These are phyloP conservation scores for Gnaphalium uliginosum DNA, from an alignment of 129 eudicot species.

Conservation along the genomic window DNA sequence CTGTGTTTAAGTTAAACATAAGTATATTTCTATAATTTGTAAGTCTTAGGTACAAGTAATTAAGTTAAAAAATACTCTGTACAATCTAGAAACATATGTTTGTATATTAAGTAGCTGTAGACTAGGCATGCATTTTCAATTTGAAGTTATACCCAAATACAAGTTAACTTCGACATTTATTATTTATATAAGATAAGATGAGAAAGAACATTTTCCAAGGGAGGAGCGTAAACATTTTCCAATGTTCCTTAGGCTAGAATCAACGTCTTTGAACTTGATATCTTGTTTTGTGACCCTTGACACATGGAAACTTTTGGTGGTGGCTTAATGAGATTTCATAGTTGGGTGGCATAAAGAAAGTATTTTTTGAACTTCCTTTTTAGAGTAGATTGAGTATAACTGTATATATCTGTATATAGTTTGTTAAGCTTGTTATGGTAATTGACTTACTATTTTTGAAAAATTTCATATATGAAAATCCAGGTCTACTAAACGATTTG, in stretches of 20 bases:
- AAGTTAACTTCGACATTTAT: neutral
- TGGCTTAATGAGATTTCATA: neutral
- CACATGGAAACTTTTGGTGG: neutral
- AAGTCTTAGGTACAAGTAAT: too few species aligned
- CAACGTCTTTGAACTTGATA: constrained; percentile 4
- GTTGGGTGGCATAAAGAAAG: neutral
- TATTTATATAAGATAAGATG: neutral
- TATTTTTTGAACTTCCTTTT: neutral
- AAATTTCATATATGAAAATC: neutral
- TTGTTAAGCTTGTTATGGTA: constrained; percentile 10
- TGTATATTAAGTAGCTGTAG: too few species aligned
- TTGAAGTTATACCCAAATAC: neutral
- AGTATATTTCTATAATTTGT: too few species aligned
- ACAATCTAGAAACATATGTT: too few species aligned
- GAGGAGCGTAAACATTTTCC: neutral
- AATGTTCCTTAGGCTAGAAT: constrained; percentile 1
- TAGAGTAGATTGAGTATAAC: neutral
- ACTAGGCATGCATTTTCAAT: neutral
- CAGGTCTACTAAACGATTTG: constrained; percentile 95
- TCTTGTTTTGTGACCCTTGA: constrained; percentile 1
- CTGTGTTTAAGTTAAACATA: neutral
- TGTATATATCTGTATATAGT: neutral
- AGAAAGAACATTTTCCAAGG: neutral
- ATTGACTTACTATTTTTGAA: neutral
- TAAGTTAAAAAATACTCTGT: too few species aligned